phyloP scores from a whole-genome alignment of 345 rosid species.

The Citrus trifoliata region DNA sequence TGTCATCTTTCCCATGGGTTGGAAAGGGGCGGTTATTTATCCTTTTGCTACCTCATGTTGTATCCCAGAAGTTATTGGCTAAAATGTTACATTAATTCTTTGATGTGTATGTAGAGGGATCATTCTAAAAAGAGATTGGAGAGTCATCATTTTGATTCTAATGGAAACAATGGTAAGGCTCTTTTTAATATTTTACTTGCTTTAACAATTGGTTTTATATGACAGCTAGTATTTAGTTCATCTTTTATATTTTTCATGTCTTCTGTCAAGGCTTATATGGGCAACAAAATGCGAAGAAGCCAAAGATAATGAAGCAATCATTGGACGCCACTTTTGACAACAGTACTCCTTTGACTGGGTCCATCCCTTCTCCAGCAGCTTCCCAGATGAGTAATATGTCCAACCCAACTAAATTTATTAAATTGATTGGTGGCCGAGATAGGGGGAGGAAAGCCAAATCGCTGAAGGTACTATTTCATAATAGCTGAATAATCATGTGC shows the following conservation, averaged over 20 bases:
- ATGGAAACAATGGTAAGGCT: constrained; percentile 61
- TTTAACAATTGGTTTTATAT: constrained; percentile 15
- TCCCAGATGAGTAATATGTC: constrained; percentile 98
- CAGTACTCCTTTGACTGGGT: constrained; percentile 50
- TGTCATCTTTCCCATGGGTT: neutral
- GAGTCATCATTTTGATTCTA: constrained; percentile 66
- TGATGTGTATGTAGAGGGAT: constrained; percentile 56
- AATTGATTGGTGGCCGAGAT: constrained; percentile 69
- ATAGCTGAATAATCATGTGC: neutral
- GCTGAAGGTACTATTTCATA: constrained; percentile 56
- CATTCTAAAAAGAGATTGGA: constrained; percentile 73
- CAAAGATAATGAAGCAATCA: constrained; percentile 61
- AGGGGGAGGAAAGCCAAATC: constrained; percentile 75
- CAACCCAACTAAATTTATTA: constrained; percentile 69
- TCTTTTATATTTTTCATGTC: constrained; percentile 22
- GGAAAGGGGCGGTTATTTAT: neutral
- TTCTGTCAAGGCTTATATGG: constrained; percentile 61
- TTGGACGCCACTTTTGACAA: constrained; percentile 63
- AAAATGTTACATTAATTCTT: neutral
- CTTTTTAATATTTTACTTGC: constrained; percentile 15
- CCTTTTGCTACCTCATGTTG: neutral
- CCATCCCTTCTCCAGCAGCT: constrained; percentile 77
- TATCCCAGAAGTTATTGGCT: neutral
- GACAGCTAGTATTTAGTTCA: constrained; percentile 9
- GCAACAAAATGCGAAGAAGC: constrained; percentile 72